phyloP scores from a whole-genome alignment of 73 alveolate species.

The Paramecium octaurelia region DNA sequence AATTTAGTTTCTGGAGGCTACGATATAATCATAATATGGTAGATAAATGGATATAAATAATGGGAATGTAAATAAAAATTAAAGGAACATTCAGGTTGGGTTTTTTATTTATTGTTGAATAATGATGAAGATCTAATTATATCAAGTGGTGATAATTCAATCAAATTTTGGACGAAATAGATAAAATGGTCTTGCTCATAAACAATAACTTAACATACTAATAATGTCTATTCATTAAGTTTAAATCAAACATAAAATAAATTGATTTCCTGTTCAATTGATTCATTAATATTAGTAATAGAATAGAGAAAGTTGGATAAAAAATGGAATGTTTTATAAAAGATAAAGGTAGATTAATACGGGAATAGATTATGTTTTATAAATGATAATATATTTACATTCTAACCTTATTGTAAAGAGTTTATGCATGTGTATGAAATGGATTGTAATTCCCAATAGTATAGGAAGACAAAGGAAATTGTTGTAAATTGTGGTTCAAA shows the following conservation, averaged over 20 bases:
- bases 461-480: no score
- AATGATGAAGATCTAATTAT: not conserved
- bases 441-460: no score
- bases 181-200: not conserved
- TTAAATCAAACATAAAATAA: not conserved
- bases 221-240: not conserved
- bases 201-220: not conserved
- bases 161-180: not conserved
- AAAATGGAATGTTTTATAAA: not conserved
- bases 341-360: not conserved
- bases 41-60: not conserved
- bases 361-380: not conserved
- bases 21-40: not conserved
- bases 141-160: not conserved
- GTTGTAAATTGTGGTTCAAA: no score
- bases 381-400: not conserved
- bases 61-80: not conserved
- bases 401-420: no score
- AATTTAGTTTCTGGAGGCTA: not conserved
- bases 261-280: not conserved
- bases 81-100: not conserved
- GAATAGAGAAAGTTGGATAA: not conserved
- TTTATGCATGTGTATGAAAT: not conserved
- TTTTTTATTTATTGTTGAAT: not conserved
- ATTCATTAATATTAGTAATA: not conserved